Evolutionary conservation across 106 monocot species (phyloP).

Genomic region (Dendrobium huoshanense): DNA sequence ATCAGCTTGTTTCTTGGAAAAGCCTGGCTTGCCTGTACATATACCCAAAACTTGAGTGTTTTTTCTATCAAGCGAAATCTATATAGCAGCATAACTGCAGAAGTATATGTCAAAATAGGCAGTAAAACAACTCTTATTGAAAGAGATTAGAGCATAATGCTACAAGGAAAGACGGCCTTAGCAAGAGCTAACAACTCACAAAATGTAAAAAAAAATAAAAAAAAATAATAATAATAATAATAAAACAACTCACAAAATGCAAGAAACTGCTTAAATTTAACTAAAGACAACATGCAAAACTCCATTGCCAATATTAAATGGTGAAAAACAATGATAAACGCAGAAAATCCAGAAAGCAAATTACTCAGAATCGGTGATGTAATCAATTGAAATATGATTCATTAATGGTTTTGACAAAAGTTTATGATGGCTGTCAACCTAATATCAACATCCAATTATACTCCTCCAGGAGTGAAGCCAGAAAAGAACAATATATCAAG

Average conservation of each 20-base stretch:
- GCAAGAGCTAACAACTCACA: not conserved
- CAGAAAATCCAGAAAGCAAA: too few relatives aligned
- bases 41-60: not conserved
- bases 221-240: too few relatives aligned
- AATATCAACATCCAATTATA: not conserved
- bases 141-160: not conserved
- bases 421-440: not conserved
- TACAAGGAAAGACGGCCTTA: not conserved
- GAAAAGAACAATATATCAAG: not conserved
- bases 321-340: not conserved
- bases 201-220: not conserved
- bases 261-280: not conserved
- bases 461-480: not conserved
- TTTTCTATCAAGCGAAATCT: too few relatives aligned
- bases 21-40: slow-evolving; percentile 78
- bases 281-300: not conserved
- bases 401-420: too few relatives aligned
- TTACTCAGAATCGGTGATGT: too few relatives aligned
- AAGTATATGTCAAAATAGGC: too few relatives aligned
- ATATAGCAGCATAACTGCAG: too few relatives aligned
- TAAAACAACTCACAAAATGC: not conserved
- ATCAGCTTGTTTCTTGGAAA: slow-evolving; percentile 96
- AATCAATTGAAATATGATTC: too few relatives aligned
- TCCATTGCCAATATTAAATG: not conserved
- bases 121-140: too few relatives aligned